A percentile compares a stretch with the other conserved stretches of the same genome.
phyloP scores from a whole-genome alignment of 2,329 filamentous ascomycete species.

The Phaeosphaeriaceae sp. region DNA sequence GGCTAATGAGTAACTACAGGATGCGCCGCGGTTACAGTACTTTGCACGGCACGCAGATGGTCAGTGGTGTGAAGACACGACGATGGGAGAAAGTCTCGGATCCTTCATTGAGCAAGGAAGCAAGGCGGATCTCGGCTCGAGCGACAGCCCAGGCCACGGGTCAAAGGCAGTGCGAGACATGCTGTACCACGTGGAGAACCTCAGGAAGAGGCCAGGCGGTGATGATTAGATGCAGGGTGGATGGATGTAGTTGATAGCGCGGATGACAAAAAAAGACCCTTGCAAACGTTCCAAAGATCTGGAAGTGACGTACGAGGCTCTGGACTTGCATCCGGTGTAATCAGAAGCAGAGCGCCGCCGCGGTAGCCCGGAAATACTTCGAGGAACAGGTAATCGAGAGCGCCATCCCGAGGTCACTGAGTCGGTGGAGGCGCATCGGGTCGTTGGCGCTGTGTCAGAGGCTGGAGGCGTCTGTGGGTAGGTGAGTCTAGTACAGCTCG shows the following conservation, averaged over 20 bases:
- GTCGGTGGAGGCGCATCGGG: constrained; percentile 10
- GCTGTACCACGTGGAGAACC: constrained; percentile 56
- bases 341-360: constrained; percentile 14
- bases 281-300: neutral
- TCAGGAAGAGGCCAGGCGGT: constrained; percentile 56
- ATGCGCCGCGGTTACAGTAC: constrained; percentile 31
- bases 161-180: constrained; percentile 52
- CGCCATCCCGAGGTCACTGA: constrained; percentile 19
- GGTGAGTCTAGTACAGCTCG: constrained; percentile 26
- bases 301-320: constrained; percentile 26
- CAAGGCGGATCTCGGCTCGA: constrained; percentile 10
- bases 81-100: constrained; percentile 19
- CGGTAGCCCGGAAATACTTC: neutral
- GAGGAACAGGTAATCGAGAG: constrained; percentile 2
- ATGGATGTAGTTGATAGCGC: constrained; percentile 3
- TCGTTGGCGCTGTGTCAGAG: constrained; percentile 16
- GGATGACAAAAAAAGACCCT: constrained; percentile 6
- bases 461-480: constrained; percentile 10
- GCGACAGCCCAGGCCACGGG: constrained; percentile 36
- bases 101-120: constrained; percentile 19
- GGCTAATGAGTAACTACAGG: constrained; percentile 11
- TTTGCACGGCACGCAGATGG: constrained; percentile 28
- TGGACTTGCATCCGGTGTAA: constrained; percentile 20
- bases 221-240: constrained; percentile 36
- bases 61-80: constrained; percentile 31